Percentiles rank a stretch among this genome's conserved stretches.
phyloP scores from a whole-genome alignment of 768 basidiomycete genomes.

The Porpolomopsis calyptriformis region DNA sequence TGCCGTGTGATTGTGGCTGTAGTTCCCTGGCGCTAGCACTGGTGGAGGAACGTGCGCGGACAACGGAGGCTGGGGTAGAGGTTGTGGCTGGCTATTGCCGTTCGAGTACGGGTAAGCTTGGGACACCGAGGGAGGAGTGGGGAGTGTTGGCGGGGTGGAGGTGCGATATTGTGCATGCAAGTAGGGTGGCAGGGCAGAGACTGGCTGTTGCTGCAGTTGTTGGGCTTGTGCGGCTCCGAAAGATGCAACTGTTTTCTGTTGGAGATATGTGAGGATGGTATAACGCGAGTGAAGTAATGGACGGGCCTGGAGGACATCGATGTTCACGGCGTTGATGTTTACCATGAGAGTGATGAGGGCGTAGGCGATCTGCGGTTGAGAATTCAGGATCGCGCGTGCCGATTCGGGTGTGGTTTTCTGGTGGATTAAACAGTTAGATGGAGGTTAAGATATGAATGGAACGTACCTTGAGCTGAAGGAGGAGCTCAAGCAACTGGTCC shows the following conservation, averaged over 20 bases:
- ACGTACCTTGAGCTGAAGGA: slow-evolving; percentile 60
- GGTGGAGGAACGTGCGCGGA: slow-evolving; percentile 9
- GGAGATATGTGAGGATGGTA: background rate
- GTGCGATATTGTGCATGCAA: slow-evolving; percentile 31
- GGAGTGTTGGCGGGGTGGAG: slow-evolving; percentile 14
- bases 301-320: slow-evolving; percentile 65
- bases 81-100: slow-evolving; percentile 12
- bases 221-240: slow-evolving; percentile 26
- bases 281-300: background rate
- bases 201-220: slow-evolving; percentile 21
- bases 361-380: slow-evolving; percentile 68
- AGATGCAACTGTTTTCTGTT: slow-evolving; percentile 53
- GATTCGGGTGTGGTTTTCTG: slow-evolving; percentile 70
- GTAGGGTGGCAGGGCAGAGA: slow-evolving; percentile 40
- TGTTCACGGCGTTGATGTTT: slow-evolving; percentile 60
- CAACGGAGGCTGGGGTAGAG: background rate
- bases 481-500: slow-evolving; percentile 64
- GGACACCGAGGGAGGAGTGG: no score
- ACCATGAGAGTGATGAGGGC: slow-evolving; percentile 72
- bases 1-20: slow-evolving; percentile 4
- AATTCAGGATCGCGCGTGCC: slow-evolving; percentile 56
- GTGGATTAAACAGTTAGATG: background rate
- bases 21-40: background rate
- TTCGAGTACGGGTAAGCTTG: slow-evolving; percentile 17
- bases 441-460: background rate